phyloP scores from a whole-genome alignment of 345 rosid species.

The Dipteronia dyeriana region DNA sequence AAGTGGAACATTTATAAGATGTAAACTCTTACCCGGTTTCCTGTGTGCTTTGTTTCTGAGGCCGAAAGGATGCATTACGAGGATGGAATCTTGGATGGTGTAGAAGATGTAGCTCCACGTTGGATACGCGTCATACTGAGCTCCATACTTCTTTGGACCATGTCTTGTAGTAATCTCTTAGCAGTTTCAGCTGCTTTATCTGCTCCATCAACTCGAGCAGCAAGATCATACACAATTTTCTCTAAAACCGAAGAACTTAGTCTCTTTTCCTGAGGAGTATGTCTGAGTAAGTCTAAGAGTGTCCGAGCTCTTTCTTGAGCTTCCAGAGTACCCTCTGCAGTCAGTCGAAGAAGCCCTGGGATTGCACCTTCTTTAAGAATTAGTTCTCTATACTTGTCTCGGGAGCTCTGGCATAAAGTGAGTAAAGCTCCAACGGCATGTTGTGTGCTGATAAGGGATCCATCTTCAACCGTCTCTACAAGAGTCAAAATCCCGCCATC shows the following conservation, averaged over 20 bases:
- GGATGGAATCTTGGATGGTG: constrained; percentile 35
- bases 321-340: constrained; percentile 62
- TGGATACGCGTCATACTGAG: constrained; percentile 52
- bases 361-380: constrained; percentile 80
- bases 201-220: constrained; percentile 56
- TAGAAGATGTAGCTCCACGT: constrained; percentile 41
- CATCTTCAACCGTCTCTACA: constrained; percentile 78
- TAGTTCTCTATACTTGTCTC: constrained; percentile 60
- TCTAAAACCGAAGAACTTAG: constrained; percentile 54
- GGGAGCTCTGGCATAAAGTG: constrained; percentile 53
- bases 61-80: constrained; percentile 13
- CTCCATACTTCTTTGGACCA: constrained; percentile 77
- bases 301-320: constrained; percentile 67
- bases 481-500: constrained; percentile 65
- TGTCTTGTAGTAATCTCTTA: constrained; percentile 62
- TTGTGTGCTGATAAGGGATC: constrained; percentile 62
- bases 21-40: constrained; percentile 20
- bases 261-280: constrained; percentile 59
- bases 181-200: constrained; percentile 75
- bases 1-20: constrained; percentile 25
- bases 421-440: constrained; percentile 69
- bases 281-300: constrained; percentile 70
- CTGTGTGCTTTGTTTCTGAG: constrained; percentile 4
- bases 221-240: constrained; percentile 63
- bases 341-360: constrained; percentile 69